Evolutionary conservation across 257 asterid species (phyloP).

Genomic region (Rauvolfia tetraphylla): DNA sequence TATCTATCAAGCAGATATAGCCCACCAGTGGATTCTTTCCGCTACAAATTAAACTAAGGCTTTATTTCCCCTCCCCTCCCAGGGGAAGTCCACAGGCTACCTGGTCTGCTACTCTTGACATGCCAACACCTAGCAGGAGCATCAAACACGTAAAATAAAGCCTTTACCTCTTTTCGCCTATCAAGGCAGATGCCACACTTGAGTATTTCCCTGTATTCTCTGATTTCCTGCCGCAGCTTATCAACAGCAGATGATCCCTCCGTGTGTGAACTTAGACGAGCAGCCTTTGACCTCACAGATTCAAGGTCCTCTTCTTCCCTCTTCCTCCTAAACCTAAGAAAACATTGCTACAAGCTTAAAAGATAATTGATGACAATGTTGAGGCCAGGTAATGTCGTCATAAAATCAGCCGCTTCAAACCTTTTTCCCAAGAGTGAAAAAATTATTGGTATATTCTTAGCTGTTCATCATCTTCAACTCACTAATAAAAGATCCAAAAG

Average conservation of each 20-base stretch:
- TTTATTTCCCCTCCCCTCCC: not conserved
- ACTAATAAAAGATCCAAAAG: not conserved
- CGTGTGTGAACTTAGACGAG: constrained; percentile 46
- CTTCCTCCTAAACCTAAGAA: constrained; percentile 69
- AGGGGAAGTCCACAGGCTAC: not conserved
- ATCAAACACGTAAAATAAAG: not conserved
- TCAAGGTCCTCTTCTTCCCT: constrained; percentile 84
- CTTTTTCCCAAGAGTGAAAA: not conserved
- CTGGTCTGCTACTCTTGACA: not conserved
- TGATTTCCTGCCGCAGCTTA: constrained; percentile 78
- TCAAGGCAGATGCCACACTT: constrained; percentile 90
- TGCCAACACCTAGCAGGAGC: not conserved
- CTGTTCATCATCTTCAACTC: not conserved
- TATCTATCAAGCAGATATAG: not conserved
- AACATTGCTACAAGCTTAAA: not conserved
- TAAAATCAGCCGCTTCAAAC: not conserved
- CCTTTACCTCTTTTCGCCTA: constrained; percentile 80
- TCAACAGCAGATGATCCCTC: constrained; percentile 67
- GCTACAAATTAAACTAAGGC: not conserved
- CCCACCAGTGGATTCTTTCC: not conserved
- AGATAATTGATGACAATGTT: not conserved
- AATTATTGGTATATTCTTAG: not conserved
- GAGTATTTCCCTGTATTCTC: constrained; percentile 82
- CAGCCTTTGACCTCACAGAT: constrained; percentile 59
- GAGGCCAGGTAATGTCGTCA: not conserved